These are phyloP conservation scores for Strobilomyces dryophilus DNA, from an alignment of 768 basidiomycete genomes.

Conservation along the genomic window DNA sequence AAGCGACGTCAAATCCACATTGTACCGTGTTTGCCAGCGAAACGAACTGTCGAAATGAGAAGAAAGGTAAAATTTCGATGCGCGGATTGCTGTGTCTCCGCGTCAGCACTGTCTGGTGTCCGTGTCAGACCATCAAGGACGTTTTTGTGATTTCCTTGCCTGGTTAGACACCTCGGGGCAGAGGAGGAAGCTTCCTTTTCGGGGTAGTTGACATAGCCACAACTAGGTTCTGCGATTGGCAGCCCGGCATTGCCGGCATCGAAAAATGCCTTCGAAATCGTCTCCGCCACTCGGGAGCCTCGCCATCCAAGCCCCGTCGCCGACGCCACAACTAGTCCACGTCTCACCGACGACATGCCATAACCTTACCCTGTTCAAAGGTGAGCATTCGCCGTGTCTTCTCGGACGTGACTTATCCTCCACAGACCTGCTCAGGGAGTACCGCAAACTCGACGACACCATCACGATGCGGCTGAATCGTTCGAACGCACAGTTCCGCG, in stretches of 20 bases:
- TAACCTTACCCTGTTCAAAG: slow-evolving; percentile 77
- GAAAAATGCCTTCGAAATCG: slow-evolving; percentile 37
- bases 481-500: slow-evolving; percentile 70
- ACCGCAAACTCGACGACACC: slow-evolving; percentile 74
- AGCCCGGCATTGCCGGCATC: slow-evolving; percentile 27
- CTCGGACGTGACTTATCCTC: slow-evolving; percentile 14
- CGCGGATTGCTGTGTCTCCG: not conserved
- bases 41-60: slow-evolving; percentile 22
- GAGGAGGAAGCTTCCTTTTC: slow-evolving; percentile 31
- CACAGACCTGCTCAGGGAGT: slow-evolving; percentile 77
- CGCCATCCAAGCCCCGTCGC: slow-evolving; percentile 61
- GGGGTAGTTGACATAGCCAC: slow-evolving; percentile 14
- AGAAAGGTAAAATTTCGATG: not conserved
- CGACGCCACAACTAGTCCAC: slow-evolving; percentile 60
- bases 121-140: not conserved
- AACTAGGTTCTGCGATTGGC: slow-evolving; percentile 19
- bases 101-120: not conserved
- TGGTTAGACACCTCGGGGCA: not conserved
- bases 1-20: slow-evolving; percentile 19
- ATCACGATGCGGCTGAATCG: slow-evolving; percentile 81
- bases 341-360: slow-evolving; percentile 72
- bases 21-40: not conserved
- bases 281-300: slow-evolving; percentile 60
- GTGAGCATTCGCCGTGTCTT: slow-evolving; percentile 10
- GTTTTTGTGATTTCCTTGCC: not conserved